phyloP scores from a whole-genome alignment of 106 monocot genomes.

The Apostasia shenzhenica region DNA sequence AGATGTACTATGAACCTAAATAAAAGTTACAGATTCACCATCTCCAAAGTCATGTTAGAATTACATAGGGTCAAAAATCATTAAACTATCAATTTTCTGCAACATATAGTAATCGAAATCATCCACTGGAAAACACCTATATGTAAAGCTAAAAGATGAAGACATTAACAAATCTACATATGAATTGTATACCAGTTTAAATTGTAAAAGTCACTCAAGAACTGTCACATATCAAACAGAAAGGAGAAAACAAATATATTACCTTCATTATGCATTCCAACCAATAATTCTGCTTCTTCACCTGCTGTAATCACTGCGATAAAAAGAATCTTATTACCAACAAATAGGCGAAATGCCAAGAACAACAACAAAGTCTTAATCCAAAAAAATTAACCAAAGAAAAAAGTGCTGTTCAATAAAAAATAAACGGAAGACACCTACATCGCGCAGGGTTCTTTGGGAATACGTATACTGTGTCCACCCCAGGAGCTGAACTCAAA shows the following conservation, averaged over 20 bases:
- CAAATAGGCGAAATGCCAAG: neutral
- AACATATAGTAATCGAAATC: too few species aligned
- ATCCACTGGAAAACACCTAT: too few species aligned
- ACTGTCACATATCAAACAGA: neutral
- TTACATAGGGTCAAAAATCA: too few species aligned
- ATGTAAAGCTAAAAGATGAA: too few species aligned
- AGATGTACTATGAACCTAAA: too few species aligned
- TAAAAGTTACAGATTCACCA: too few species aligned
- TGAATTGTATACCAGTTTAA: too few species aligned
- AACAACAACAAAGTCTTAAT: too few species aligned
- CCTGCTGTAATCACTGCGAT: slow-evolving; percentile 82
- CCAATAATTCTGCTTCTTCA: slow-evolving; percentile 78
- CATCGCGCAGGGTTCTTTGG: slow-evolving; percentile 77
- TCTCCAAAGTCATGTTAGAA: too few species aligned
- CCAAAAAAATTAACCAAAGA: neutral
- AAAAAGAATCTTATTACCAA: slow-evolving; percentile 3
- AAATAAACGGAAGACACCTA: slow-evolving; percentile 18
- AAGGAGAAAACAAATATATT: neutral
- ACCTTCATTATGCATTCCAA: slow-evolving; percentile 95
- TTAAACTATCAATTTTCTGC: too few species aligned
- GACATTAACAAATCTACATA: too few species aligned
- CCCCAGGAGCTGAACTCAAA: slow-evolving; percentile 70
- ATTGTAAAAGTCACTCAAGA: too few species aligned
- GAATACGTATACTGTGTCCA: slow-evolving; percentile 77
- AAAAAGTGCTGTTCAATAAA: neutral